These are phyloP conservation scores for Rhodotorula sp. DNA, from an alignment of 1,284 basidiomycete genomes.

Conservation along the genomic window DNA sequence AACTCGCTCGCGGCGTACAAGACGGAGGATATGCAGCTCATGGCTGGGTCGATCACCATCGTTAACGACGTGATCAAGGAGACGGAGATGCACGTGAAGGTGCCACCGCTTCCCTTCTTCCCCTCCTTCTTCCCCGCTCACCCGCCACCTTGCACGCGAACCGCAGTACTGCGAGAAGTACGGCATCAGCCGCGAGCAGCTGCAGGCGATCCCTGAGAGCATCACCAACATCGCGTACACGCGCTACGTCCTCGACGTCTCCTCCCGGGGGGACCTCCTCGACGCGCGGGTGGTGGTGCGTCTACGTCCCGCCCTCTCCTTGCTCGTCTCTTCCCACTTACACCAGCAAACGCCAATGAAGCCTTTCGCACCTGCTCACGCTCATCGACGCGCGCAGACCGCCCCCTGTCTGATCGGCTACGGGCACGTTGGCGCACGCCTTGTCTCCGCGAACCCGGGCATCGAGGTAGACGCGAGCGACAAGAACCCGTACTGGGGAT, in stretches of 20 bases:
- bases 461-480: constrained; percentile 59
- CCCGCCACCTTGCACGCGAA: no score
- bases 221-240: constrained; percentile 62
- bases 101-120: constrained; percentile 19
- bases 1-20: constrained; percentile 73
- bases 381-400: constrained; percentile 51
- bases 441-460: constrained; percentile 61
- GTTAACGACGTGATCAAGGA: constrained; percentile 69
- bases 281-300: constrained; percentile 68
- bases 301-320: not conserved
- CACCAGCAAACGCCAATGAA: no score
- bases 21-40: constrained; percentile 65
- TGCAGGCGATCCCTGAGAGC: constrained; percentile 65
- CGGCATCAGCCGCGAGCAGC: constrained; percentile 64
- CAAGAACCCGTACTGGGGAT: constrained; percentile 65
- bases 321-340: no score
- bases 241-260: constrained; percentile 78
- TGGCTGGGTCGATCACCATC: constrained; percentile 66
- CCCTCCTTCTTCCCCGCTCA: not conserved
- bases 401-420: constrained; percentile 88
- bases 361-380: not conserved
- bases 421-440: constrained; percentile 78
- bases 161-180: constrained; percentile 66
- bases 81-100: constrained; percentile 67
- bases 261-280: constrained; percentile 69